Base-by-base conservation (phyloP, 495 filamentous ascomycete species). In the Acidomyces sp. region DNA sequence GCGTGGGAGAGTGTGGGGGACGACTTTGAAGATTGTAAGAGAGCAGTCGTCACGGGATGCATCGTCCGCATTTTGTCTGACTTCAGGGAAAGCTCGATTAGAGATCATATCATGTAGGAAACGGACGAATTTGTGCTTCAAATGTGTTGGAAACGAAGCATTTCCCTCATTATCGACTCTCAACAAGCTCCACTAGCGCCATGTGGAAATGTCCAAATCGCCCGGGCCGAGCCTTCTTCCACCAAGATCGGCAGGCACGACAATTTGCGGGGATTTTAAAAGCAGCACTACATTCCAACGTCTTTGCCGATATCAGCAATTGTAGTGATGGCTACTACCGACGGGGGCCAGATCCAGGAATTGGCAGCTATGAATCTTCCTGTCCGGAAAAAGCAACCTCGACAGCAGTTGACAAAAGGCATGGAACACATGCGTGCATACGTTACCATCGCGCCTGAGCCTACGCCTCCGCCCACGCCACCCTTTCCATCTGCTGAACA, bases 401-500 rank as follows among this genome's bases (percentile, higher is more conserved):
- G 41, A 13, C 55, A 60, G 30, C 59, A 62, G 25, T 57, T 63
- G 38, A 52, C 54, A 11, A 62, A 60, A 31, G 58, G 53, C 35
- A 65, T 65, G 62, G 57, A 63, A 32, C 62, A 65, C 50, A 54
- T 63, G 53, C 62, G 60, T 31, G 47, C 42, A 39, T 58, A 54
- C 32, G 62, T 65, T 5, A 60, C 59, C 27, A 44, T 55, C 17
- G 43, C 21, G 25, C 43, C 18, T 16, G 43, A 18, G 25, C 43
- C 18, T 16, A 47, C 30, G 15, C 46, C 49, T 0, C 15, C 41
- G 10, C n/a, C n/a, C n/a, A 36, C 48, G 6, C 37, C 56, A 18
- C 25, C 53, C 17, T 29, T 31, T 30, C 43, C 40, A 34, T 15
- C 25, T 15, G 34, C 39, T 15, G 31, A 39, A 26, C 24, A 46